A percentile compares a stretch with the other conserved stretches of the same genome.
Conservation (phyloP, 306 rosid species). For the Echinosophora koreensis region DNA sequence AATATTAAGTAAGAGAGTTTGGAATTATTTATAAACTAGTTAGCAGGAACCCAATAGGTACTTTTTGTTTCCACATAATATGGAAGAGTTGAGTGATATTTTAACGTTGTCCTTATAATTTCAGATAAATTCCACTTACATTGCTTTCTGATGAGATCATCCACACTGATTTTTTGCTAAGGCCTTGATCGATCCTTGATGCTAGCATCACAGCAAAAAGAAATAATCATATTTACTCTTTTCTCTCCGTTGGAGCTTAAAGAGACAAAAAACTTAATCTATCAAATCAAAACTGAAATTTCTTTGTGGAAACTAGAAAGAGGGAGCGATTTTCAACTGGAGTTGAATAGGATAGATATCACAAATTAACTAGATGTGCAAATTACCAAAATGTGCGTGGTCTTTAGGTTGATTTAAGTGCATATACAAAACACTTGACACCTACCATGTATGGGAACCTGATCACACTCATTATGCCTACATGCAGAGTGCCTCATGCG, state of each 20-base stretch:
- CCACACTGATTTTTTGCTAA: background rate
- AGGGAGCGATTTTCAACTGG: background rate
- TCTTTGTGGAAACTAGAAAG: conserved; percentile 20
- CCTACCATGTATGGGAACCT: background rate
- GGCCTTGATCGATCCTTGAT: background rate
- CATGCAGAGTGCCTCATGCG: background rate
- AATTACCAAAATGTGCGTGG: background rate
- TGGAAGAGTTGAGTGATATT: too few relatives aligned
- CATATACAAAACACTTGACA: background rate
- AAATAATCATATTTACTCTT: background rate
- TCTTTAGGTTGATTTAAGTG: background rate
- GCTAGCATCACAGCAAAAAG: background rate
- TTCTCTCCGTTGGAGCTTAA: background rate
- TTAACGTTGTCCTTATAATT: background rate
- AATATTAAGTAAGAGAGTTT: too few relatives aligned
- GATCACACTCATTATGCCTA: background rate
- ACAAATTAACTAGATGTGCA: background rate
- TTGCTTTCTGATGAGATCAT: background rate
- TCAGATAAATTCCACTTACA: background rate
- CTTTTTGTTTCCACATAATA: too few relatives aligned
- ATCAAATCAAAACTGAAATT: conserved; percentile 2
- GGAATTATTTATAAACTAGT: too few relatives aligned
- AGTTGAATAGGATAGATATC: background rate
- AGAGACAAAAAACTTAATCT: conserved; percentile 10
- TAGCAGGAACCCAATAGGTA: too few relatives aligned